Base-by-base conservation (phyloP, 2,329 filamentous ascomycete genomes). In the Dactylellina leptospora region DNA sequence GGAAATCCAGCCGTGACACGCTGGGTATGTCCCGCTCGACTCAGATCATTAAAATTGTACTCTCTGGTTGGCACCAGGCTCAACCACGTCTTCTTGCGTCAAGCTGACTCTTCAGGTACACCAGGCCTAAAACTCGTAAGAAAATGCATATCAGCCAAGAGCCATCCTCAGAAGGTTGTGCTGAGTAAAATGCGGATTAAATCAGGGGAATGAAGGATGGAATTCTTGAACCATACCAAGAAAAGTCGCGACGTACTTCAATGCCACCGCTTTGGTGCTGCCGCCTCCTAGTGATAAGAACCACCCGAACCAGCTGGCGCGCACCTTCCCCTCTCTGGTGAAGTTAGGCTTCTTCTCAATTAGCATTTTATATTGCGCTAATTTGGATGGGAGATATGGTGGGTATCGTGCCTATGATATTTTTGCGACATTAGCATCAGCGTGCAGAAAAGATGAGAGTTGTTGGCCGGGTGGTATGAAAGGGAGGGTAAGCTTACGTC, bases 401-500 rank as follows among this genome's bases (percentile, higher is more conserved):
- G 87, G 85, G 80, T 90, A 90, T 72, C 91, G 85, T 56, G 91
- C 83, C 68, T 85, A 84, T 75, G 4, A 2, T 10, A 28, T 51
- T 9, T 20, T 33, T 20, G 11, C 8, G 20, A 30, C 13, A 20
- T 45, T 22, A 22, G 11, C 10, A 22, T 13, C 3, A 45, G 20
- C 4, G 40, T 8, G 30, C 30, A n/a, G 11, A 45, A 23, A 18
- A 16, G 20, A 9, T 45, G 40, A 1, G 18, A 45, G 20, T 20
- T 45, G n/a, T 18, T 45, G n/a, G n/a, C n/a, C n/a, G n/a, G n/a
- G n/a, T n/a, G n/a, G n/a, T n/a, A n/a, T 22, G 11, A 20, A 20
- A 2, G 2, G 9, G 40, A 45, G 22, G 20, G 20, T 28, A 33
- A 38, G 9, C 44, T 44, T 48, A 58, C 68, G 23, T 72, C 68